Conservation (phyloP, 208 protist species). For the Trypanosoma theileri region DNA sequence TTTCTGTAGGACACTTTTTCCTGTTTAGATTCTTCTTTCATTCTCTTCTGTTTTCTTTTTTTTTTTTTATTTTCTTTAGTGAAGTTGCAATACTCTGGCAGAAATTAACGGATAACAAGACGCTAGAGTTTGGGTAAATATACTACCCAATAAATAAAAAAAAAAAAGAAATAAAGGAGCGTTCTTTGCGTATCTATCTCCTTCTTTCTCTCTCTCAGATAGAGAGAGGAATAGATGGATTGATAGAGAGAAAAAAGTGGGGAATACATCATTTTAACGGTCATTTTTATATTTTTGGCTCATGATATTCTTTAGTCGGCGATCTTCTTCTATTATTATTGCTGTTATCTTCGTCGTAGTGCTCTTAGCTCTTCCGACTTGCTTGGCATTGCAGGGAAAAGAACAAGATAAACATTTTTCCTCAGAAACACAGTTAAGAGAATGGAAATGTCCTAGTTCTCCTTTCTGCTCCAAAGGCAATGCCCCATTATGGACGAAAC, state of each 20-base stretch:
- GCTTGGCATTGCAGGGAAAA: too few relatives aligned
- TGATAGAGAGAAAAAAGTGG: too few relatives aligned
- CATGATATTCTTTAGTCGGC: too few relatives aligned
- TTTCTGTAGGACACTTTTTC: neutral
- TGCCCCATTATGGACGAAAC: conserved; percentile 21
- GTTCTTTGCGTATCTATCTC: too few relatives aligned
- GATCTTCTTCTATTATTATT: too few relatives aligned
- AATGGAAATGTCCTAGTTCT: conserved; percentile 36
- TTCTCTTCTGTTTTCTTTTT: neutral
- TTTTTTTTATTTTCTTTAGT: conserved; percentile 10
- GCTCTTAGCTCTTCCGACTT: too few relatives aligned
- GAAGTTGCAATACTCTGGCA: conserved; percentile 7
- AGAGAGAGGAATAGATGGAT: too few relatives aligned
- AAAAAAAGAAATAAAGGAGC: neutral
- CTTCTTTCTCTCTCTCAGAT: too few relatives aligned
- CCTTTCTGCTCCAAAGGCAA: conserved; percentile 41
- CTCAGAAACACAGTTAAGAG: neutral
- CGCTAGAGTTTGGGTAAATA: neutral
- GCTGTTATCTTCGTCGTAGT: too few relatives aligned
- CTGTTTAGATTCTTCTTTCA: conserved; percentile 3
- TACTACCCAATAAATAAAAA: neutral
- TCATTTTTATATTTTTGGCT: too few relatives aligned
- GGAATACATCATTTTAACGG: too few relatives aligned
- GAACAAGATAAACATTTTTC: too few relatives aligned
- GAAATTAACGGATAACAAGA: neutral